Evolutionary conservation across 352 stramenopile genomes (phyloP), one percentile per base, ranked within the genome.

Genomic region (Peronosclerospora sorghi): DNA sequence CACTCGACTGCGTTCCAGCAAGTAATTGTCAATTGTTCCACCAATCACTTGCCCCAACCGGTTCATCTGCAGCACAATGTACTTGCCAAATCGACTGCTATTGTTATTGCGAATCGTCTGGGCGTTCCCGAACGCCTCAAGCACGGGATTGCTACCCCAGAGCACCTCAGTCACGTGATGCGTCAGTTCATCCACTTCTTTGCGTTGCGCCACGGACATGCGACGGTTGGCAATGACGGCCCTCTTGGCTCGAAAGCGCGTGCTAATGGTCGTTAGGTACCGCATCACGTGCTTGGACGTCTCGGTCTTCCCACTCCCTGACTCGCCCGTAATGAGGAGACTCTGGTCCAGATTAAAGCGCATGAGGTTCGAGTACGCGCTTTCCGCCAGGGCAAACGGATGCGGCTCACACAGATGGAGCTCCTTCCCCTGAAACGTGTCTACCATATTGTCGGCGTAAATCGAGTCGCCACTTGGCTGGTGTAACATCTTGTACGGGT

Each of bases 271-370:
- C 19, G 89, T 94, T 19, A 98, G 69, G 58, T 97, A 97, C 29
- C 90, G 80, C 77, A 98, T 91, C 13, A 96, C 83, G 70, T 96
- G 91, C 70, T 97, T 98, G 51, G 93, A 96, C 32, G 88, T 97
- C 56, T 97, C 89, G 0, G 91, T 97, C 73, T 97, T 97, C 38
- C 90, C 90, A 27, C 85, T 76, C 41, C 89, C 82, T 0, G 69
- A 86, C 58, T 95, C 81, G 30, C 77, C 66, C 32, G 83, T 91
- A 47, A 87, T 87, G 45, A 91, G 80, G 44, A 93, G 55, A 29
- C 74, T 87, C 45, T 94, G 91, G 63, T 88, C 70, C 34, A 75
- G 63, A 35, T 70, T 60, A 45, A 88, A 86, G 56, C 75, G 76
- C 71, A 97, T 91, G 54, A 97, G 68, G 36, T 77, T 83, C 48